Conservation (phyloP, 1,284 basidiomycete species). For the Austroboletus rostrupii region DNA sequence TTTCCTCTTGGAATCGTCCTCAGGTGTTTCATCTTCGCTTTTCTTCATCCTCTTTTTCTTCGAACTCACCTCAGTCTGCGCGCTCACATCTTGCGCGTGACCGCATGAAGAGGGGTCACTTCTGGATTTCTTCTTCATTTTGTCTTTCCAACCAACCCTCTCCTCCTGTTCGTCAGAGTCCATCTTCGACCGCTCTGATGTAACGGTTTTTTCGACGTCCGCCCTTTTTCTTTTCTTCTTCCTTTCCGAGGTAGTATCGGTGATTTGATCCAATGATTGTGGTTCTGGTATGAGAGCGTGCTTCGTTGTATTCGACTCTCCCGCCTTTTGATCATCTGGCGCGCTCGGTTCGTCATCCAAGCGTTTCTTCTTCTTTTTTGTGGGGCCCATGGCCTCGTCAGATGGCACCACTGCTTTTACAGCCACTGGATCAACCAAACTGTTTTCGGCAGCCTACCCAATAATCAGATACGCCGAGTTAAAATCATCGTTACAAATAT, state of each 20-base stretch:
- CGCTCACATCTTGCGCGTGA: background rate
- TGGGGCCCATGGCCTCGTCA: constrained; percentile 2
- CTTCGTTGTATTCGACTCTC: background rate
- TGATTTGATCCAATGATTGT: background rate
- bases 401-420: background rate
- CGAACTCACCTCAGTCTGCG: background rate
- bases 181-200: background rate
- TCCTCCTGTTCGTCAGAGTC: constrained; percentile 9
- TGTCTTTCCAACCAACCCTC: constrained; percentile 23
- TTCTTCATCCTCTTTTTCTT: constrained; percentile 10
- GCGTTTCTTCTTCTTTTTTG: constrained; percentile 31
- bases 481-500: constrained; percentile 2
- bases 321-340: background rate
- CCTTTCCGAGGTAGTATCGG: background rate
- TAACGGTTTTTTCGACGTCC: background rate
- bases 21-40: constrained; percentile 1
- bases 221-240: background rate
- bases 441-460: constrained; percentile 5
- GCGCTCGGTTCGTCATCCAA: background rate
- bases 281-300: background rate
- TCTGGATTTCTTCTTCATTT: constrained; percentile 19
- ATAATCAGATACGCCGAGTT: constrained; percentile 2
- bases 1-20: background rate
- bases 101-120: background rate
- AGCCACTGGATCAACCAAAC: background rate